Evolutionary conservation across 495 filamentous ascomycete genomes (phyloP), one percentile per base, ranked within the genome.

Genomic region (Aspergillus ellipticus): DNA sequence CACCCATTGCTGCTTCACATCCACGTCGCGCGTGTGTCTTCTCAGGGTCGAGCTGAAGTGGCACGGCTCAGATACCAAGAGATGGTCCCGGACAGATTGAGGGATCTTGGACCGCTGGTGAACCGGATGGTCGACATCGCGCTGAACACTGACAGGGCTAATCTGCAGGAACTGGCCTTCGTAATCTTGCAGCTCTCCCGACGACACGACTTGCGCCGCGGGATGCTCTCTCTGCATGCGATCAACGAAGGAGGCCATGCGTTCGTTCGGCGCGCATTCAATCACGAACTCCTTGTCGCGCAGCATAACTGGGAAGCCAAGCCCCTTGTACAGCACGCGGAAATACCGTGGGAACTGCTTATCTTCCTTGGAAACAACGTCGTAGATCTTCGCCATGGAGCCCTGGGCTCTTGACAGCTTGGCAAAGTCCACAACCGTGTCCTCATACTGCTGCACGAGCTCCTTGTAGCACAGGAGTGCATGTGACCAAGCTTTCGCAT

Each of bases 161-260:
- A 97, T 87, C 47, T 92, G 88, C 19, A 98, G 71, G 72, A 87
- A 97, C 70, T 99, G 94, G 24, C 95, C 94, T 75, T 99, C 95
- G 21, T 89, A 80, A 65, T 94, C 89, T 42, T 93, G 85, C 10
- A 87, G 79, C 17, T 88, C 82, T 7, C 83, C 84, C 47, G 82
- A 80, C 4, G 82, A 81, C 46, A 94, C 73, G 55, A 97, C 86
- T 69, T 92, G 89, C 1, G 95, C 95, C 2, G 85, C 77, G 6
- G 94, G 94, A 63, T 97, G 90, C 64, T 92, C 87, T 71, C 91
- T 85, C 61, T 94, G 91, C 84, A 97, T 88, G 41, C 90, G 87
- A 69, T 99, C 93, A 20, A 90, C 89, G 66, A 99, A 97, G 8
- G 82, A 83, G 2, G 85, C 80, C 53, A 89, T 83, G 15, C 86